Percentiles rank a stretch among this genome's conserved stretches.
Evolutionary conservation across 345 rosid genomes (phyloP).

Genomic region (Dipteronia sinensis): DNA sequence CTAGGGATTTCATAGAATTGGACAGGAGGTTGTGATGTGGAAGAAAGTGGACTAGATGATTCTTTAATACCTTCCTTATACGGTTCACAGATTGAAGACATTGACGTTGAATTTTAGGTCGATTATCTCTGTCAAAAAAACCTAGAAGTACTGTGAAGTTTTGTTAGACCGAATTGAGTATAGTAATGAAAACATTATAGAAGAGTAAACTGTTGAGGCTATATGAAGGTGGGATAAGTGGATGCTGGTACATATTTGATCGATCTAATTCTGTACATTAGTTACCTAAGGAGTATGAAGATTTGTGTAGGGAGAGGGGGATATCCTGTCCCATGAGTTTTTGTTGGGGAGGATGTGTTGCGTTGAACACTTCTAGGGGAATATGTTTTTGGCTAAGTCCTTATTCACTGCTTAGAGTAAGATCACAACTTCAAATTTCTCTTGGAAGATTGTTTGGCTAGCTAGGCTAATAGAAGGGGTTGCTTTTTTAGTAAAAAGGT

Average conservation of each 20-base stretch:
- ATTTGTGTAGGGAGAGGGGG: background rate
- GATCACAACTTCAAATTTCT: background rate
- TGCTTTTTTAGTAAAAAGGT: background rate
- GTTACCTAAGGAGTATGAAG: background rate
- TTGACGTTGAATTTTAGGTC: background rate
- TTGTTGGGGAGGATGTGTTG: background rate
- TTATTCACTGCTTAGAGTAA: background rate
- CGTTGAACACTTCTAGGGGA: background rate
- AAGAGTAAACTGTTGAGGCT: background rate
- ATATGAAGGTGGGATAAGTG: slow-evolving; percentile 8
- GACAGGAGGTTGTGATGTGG: background rate
- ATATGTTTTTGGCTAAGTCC: background rate
- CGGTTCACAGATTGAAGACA: background rate
- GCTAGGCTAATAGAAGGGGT: background rate
- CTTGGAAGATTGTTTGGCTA: background rate
- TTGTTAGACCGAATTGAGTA: background rate
- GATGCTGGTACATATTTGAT: background rate
- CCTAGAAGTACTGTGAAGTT: background rate
- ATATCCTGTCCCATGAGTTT: background rate
- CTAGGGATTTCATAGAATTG: background rate
- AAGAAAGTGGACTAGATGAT: background rate
- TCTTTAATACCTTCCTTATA: background rate
- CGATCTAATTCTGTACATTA: background rate
- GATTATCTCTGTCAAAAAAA: background rate
- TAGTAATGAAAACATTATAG: background rate